Base-by-base conservation (phyloP, 176 grass and related monocot species). In the Puya raimondii region DNA sequence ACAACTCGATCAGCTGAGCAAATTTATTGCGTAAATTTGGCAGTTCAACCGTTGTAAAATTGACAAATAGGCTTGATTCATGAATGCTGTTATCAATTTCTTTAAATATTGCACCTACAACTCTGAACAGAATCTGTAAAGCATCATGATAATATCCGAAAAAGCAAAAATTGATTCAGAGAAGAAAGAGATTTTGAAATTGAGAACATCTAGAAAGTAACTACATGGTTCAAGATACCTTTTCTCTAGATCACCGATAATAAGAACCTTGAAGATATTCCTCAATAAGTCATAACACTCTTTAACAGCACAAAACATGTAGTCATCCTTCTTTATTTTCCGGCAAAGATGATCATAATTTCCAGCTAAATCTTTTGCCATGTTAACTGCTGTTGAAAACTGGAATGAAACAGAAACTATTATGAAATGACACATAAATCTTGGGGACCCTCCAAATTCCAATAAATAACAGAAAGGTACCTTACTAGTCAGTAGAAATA, bases 401-500 rank as follows among this genome's bases (percentile, higher is more conserved):
- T 96, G 76, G 11, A 61, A 74, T 74, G 14, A 54, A 65, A 82
- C 26, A 57, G 66, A 76, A 70, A 86, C 23, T 54, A 68, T 48
- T 63, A 81, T 65, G 51, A 78, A 50, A 78, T 66, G 25, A 51
- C 52, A 76, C 17, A 70, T 51, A 23, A 49, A 17, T 50, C 49
- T 11, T 48, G 15, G 57, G 70, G 26, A 67, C 7, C 50, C 20
- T 16, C 54, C 54, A 59, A 59, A 59, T 17, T 59, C 12, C n/a
- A 59, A 16, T 10, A 59, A 79, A 61, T 42, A 70, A 79, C 65
- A 86, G 54, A 27, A 33, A 61, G 49, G 72, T 68, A 96, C 92
- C 92, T 96, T 91, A 78, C 76, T 86, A 26, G 92, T 70, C 65
- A 96, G 83, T 78, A 96, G 82, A 89, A 96, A 96, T 56, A 96